Percentiles rank a stretch among this genome's conserved stretches.
Conservation (phyloP, 805 yeast species). For the Yarrowia sp. region DNA sequence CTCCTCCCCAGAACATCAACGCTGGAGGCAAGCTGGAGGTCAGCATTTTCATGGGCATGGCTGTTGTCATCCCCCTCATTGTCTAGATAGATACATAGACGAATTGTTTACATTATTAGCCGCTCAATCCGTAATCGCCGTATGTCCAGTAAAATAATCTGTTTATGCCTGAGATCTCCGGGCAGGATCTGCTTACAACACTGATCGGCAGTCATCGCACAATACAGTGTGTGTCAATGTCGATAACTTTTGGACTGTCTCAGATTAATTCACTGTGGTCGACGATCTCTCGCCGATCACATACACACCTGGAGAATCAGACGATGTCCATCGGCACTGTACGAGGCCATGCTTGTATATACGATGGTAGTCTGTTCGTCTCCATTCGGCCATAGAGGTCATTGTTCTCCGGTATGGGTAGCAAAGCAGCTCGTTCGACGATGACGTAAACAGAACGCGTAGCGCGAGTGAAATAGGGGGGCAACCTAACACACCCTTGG, state of each 20-base stretch:
- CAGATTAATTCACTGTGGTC: not conserved
- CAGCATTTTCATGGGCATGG: not conserved
- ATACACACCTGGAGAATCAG: not conserved
- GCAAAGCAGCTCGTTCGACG: too few species aligned
- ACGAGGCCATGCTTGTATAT: too few species aligned
- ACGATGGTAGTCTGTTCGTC: too few species aligned
- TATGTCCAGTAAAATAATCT: too few species aligned
- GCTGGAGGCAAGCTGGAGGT: not conserved
- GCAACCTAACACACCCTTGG: not conserved
- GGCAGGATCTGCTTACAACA: not conserved
- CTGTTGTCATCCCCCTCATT: not conserved
- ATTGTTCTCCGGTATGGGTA: too few species aligned
- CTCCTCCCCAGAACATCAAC: slow-evolving; percentile 7
- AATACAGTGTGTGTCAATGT: not conserved
- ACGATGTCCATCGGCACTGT: not conserved
- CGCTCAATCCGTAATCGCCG: too few species aligned
- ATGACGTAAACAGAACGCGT: too few species aligned
- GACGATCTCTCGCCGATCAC: not conserved
- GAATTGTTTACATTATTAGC: too few species aligned
- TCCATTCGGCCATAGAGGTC: too few species aligned
- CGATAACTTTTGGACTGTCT: not conserved
- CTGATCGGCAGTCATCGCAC: not conserved
- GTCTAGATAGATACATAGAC: not conserved
- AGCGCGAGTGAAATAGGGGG: not conserved
- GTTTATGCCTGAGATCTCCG: too few species aligned